Base-by-base conservation (phyloP, 2,329 filamentous ascomycete genomes). In the Fusarium falciforme region DNA sequence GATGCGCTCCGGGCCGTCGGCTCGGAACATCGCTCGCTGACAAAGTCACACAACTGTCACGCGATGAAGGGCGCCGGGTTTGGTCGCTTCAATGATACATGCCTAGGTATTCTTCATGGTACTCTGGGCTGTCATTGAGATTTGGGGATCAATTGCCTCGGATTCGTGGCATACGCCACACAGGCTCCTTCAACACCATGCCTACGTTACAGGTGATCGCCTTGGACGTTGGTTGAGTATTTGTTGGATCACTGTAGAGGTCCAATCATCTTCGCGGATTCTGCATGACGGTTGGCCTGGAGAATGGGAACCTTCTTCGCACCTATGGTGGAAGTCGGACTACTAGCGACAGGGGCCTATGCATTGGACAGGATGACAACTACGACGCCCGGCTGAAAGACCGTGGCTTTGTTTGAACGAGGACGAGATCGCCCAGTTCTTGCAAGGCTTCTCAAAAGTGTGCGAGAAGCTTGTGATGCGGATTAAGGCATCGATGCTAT, bases 301-400 rank as follows among this genome's bases (percentile, higher is more conserved):
- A 66, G 1, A 87, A 86, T 70, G 82, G 83, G 12, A 84, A 82
- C 68, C 84, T 4, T 86, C 86, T 0, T 88, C 85, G 0, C 22
- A 47, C 14, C 42, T 88, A 86, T 76, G 86, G 84, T 64, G 84
- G 82, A 35, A 86, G 83, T 70, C 82, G 85, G 7, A 84, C 85
- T 0, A 83, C 83, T 17, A 83, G 88, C 22, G 88, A 87, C 74
- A 87, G 85, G 0, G 86, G 86, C 5, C 78, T 87, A 0, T 86
- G 88, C 62, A 86, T 64, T 76, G 85, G 85, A 72, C 81, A 14
- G 62, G 77, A n/a, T n/a, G 71, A 70, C n/a, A 74, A 75, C 27
- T 78, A 75, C 16, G 76, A 80, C 63, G 42, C 76, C 67, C 57
- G 72, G 17, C 25, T 79, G 20, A 63, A 71, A 14, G 76, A 79